phyloP scores from a whole-genome alignment of 176 grass and related monocot genomes.

The maize (Zea mays) region Zm-B73-REFERENCE-NAM-5.0 NC_050101.1:169235001-169235500 shows the following conservation, averaged over 20 bases:
- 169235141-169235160: background rate
- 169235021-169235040: constrained; percentile 77
- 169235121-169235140: constrained; percentile 16
- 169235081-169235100: constrained; percentile 19
- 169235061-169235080: constrained; percentile 70
- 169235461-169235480: background rate
- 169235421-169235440: background rate
- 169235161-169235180: constrained; percentile 23
- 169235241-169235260: background rate
- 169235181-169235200: background rate
- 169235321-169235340: constrained; percentile 8
- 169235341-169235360: background rate
- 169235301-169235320: background rate
- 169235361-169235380: background rate
- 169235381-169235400: background rate
- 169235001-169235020: constrained; percentile 78
- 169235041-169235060: constrained; percentile 71
- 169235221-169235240: background rate
- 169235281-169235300: background rate
- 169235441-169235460: background rate
- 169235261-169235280: background rate
- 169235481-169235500: background rate
- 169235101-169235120: constrained; percentile 2
- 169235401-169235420: constrained; percentile 5
- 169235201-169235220: background rate